Evolutionary conservation across 2,329 filamentous ascomycete species (phyloP), one percentile per base, ranked within the genome.

Genomic region (Pestalotiopsis sp.): DNA sequence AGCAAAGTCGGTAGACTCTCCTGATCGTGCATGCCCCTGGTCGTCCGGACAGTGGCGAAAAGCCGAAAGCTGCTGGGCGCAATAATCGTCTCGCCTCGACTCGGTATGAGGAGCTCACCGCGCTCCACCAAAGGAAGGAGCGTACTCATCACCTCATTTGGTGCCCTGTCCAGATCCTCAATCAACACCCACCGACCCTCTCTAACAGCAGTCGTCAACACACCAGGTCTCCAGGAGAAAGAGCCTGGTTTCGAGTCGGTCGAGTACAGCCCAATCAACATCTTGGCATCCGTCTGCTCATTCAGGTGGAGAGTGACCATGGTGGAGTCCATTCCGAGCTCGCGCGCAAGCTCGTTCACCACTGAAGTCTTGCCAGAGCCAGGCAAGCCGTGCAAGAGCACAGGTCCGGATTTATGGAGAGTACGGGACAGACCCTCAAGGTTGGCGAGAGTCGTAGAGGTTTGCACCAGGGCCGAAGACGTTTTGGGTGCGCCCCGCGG

Each of bases 171-270:
- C 55, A 99, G 86, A 79, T 99, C 97, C 80, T 99, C 97, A 69
- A 99, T 97, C 72, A 99, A 85, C 6, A 99, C 93, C 97, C 96
- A 99, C 76, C 95, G 88, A 17, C 96, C 97, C 83, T 99, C 95
- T 76, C 88, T 91, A 2, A 98, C 94, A 45, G 97, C 97, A 38
- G 94, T 97, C 0, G 96, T 98, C 73, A 99, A 84, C 23, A 98
- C 93, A 81, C 96, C 96, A 3, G 96, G 90, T 69, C 93, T 90
- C 96, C 96, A 99, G 64, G 89, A 88, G 78, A 99, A 99, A 11
- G 93, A 95, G 1, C 95, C 95, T 1, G 94, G 95, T 70, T 91
- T 92, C 17, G 92, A 89, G 68, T 94, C 95, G 25, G 94, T 96
- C 1, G 95, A 93, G 80, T 99, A 98, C 78, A 98, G 90, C 3